A percentile compares a stretch with the other conserved stretches of the same genome.
These are phyloP conservation scores for Sphaerulina populicola DNA, from an alignment of 2,329 filamentous ascomycete species.

Conservation along the genomic window DNA sequence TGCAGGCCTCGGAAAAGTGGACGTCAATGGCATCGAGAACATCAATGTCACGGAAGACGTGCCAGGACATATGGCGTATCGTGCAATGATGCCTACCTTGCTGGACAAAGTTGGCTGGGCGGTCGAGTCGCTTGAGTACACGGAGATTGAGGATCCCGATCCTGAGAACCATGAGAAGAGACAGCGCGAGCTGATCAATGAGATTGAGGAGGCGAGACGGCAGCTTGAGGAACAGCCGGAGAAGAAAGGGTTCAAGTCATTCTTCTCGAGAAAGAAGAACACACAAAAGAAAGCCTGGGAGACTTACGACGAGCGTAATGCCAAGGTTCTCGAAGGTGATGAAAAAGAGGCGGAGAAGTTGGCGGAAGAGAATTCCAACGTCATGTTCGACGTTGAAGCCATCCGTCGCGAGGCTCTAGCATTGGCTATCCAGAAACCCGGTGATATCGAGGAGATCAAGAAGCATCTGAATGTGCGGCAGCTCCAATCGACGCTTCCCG, in stretches of 20 bases:
- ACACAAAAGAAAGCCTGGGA: constrained; percentile 84
- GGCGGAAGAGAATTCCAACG: constrained; percentile 37
- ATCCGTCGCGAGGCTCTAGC: constrained; percentile 64
- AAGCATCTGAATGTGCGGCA: constrained; percentile 49
- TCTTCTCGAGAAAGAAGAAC: constrained; percentile 75
- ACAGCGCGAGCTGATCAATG: constrained; percentile 87
- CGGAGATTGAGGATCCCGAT: constrained; percentile 93
- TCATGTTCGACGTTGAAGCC: constrained; percentile 92
- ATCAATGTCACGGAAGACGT: constrained; percentile 79
- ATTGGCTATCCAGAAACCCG: constrained; percentile 60
- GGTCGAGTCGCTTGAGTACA: constrained; percentile 87
- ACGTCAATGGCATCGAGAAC: constrained; percentile 81
- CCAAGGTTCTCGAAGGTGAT: constrained; percentile 33
- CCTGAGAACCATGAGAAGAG: constrained; percentile 82
- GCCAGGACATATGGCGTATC: constrained; percentile 92
- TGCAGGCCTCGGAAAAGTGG: constrained; percentile 70
- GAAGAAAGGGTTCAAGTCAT: constrained; percentile 57
- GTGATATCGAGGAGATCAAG: constrained; percentile 70
- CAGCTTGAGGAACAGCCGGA: constrained; percentile 71
- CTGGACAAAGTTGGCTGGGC: constrained; percentile 83
- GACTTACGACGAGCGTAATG: constrained; percentile 68
- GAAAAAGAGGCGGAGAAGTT: constrained; percentile 40
- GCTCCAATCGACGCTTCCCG: constrained; percentile 77
- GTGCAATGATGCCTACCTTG: constrained; percentile 79
- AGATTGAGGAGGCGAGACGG: constrained; percentile 89